Conservation (phyloP, 352 stramenopile genomes). For the Phytophthora sojae region DNA sequence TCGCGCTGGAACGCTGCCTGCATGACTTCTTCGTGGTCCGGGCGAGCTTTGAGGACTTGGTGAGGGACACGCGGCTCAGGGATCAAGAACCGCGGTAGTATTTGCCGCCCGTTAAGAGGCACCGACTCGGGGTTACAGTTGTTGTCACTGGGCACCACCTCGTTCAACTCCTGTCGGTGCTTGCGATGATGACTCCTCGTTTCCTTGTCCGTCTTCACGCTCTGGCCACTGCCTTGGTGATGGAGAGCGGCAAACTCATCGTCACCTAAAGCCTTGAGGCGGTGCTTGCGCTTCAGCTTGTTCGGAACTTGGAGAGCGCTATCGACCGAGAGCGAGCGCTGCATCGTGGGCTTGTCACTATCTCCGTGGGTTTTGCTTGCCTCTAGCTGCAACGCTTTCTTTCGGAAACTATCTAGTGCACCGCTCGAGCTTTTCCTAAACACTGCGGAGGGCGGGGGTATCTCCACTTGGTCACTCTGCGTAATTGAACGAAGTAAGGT, state of each 20-base stretch:
- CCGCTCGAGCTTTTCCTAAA: constrained; percentile 15
- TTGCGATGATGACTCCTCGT: constrained; percentile 15
- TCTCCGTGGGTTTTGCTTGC: neutral
- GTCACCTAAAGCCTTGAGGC: constrained; percentile 2
- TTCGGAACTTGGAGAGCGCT: neutral
- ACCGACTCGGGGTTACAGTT: constrained; percentile 7
- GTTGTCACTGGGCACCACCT: constrained; percentile 1
- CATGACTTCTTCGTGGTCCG: constrained; percentile 37
- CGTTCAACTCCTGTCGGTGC: constrained; percentile 2
- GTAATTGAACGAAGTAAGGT: constrained; percentile 38
- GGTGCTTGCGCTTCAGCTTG: constrained; percentile 8
- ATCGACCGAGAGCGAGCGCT: constrained; percentile 32
- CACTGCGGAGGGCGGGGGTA: constrained; percentile 13
- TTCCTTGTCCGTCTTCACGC: neutral
- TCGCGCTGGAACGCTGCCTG: constrained; percentile 45
- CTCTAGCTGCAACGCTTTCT: constrained; percentile 16
- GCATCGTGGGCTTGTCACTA: constrained; percentile 7
- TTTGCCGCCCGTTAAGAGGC: constrained; percentile 20
- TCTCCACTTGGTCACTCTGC: constrained; percentile 16
- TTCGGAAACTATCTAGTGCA: constrained; percentile 11
- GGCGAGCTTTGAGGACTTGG: constrained; percentile 21
- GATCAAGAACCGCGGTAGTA: constrained; percentile 64
- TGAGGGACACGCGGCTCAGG: constrained; percentile 34
- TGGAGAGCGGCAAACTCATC: constrained; percentile 3
- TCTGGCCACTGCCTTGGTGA: neutral